phyloP scores from a whole-genome alignment of 2,329 filamentous ascomycete genomes.

The Niveomyces coronatus region DNA sequence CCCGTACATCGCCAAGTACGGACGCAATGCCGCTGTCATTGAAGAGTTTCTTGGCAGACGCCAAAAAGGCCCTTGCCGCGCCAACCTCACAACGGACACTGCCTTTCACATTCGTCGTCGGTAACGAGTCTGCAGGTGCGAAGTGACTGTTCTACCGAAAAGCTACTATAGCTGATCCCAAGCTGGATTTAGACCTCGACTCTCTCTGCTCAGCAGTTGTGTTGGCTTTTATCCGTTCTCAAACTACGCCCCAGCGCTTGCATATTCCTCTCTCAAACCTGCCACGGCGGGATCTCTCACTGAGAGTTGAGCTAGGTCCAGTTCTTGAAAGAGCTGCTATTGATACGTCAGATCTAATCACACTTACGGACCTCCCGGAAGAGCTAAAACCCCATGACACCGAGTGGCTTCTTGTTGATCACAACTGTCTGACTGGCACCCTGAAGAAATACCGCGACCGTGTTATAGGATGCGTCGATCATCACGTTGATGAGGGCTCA shows the following conservation, averaged over 20 bases:
- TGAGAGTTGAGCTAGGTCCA: conserved; percentile 64
- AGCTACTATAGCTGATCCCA: background rate
- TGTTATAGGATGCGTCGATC: conserved; percentile 62
- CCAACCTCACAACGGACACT: conserved; percentile 32
- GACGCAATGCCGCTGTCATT: conserved; percentile 31
- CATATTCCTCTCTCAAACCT: conserved; percentile 69
- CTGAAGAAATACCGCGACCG: conserved; percentile 41
- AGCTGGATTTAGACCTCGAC: conserved; percentile 53
- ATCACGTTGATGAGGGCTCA: conserved; percentile 62
- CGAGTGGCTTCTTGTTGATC: conserved; percentile 67
- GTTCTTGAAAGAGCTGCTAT: conserved; percentile 53
- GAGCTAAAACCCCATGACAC: conserved; percentile 44
- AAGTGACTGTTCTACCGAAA: background rate
- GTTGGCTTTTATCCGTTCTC: conserved; percentile 62
- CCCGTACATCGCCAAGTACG: background rate
- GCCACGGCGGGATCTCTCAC: conserved; percentile 51
- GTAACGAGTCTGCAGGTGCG: conserved; percentile 57
- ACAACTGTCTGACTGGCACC: conserved; percentile 59
- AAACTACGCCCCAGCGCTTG: conserved; percentile 40
- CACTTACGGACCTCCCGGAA: conserved; percentile 37
- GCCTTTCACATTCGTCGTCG: conserved; percentile 52
- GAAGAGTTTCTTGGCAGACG: conserved; percentile 39
- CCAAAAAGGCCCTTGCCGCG: conserved; percentile 35
- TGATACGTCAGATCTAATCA: conserved; percentile 52
- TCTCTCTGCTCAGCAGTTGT: conserved; percentile 66